These are phyloP conservation scores for Plectranthus barbatus DNA, from an alignment of 257 asterid species.

Conservation along the genomic window DNA sequence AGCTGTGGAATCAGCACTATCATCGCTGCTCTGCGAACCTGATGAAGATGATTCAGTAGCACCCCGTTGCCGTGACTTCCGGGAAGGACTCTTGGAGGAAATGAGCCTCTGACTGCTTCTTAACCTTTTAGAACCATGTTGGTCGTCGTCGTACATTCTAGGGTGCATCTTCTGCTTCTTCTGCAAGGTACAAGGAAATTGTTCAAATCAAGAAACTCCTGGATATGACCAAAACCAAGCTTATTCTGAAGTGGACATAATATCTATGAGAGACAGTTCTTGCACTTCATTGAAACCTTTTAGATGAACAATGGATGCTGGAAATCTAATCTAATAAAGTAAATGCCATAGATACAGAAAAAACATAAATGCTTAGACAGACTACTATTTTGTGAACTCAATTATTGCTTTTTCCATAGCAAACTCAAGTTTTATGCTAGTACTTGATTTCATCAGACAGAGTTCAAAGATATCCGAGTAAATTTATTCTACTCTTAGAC, in stretches of 20 bases:
- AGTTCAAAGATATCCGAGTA: not conserved
- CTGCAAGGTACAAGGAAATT: slow-evolving; percentile 30
- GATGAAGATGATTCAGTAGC: slow-evolving; percentile 29
- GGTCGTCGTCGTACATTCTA: slow-evolving; percentile 69
- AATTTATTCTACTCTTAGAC: not conserved
- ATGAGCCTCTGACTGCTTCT: slow-evolving; percentile 70
- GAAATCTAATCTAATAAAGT: not conserved
- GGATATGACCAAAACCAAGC: not conserved
- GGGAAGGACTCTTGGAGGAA: slow-evolving; percentile 41
- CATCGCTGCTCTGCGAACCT: slow-evolving; percentile 21
- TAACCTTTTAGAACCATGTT: slow-evolving; percentile 29
- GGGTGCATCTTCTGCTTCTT: slow-evolving; percentile 86
- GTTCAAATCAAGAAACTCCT: slow-evolving; percentile 14
- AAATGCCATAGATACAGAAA: not conserved
- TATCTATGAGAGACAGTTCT: not conserved
- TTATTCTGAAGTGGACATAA: not conserved
- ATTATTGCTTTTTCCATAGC: not conserved
- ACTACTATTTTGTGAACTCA: not conserved
- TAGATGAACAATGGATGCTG: not conserved
- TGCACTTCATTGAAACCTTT: not conserved
- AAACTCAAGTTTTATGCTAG: not conserved
- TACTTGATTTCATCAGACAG: not conserved
- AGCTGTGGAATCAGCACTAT: slow-evolving; percentile 21
- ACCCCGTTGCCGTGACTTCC: slow-evolving; percentile 17
- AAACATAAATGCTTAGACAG: not conserved